Evolutionary conservation across 169 alveolate genomes (phyloP).

Genomic region (Eimeria necatrix): DNA sequence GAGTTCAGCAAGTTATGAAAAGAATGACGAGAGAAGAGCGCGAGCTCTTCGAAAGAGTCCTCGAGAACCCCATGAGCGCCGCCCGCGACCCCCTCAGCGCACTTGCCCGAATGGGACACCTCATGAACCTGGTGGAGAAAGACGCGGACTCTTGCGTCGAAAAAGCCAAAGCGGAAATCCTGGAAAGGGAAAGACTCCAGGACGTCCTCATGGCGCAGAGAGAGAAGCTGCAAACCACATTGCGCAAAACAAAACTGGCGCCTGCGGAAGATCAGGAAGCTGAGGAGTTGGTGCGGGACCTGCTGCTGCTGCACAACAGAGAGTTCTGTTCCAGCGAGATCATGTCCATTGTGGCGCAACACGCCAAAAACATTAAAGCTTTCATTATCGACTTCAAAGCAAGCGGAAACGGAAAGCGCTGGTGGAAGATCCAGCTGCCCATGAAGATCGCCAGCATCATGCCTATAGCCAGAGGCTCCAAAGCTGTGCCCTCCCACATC

Average conservation of each 20-base stretch:
- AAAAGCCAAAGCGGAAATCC: not conserved
- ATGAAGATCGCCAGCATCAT: not conserved
- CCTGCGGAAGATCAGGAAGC: not conserved
- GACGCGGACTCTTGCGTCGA: not conserved
- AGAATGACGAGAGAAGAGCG: not conserved
- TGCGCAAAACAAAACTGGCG: not conserved
- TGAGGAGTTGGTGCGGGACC: not conserved
- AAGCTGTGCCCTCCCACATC: not conserved
- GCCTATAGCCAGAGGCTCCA: not conserved
- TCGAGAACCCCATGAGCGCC: not conserved
- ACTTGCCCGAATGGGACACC: not conserved
- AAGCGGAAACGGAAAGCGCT: not conserved
- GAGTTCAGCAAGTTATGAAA: no score
- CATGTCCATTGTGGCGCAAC: not conserved
- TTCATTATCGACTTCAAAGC: not conserved
- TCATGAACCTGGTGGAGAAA: not conserved
- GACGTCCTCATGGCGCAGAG: not conserved
- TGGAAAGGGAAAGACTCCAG: constrained; percentile 3
- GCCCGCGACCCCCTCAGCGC: not conserved
- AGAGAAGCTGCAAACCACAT: not conserved
- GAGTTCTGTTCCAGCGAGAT: constrained; percentile 27
- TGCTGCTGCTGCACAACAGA: not conserved
- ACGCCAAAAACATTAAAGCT: not conserved
- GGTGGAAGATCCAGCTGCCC: constrained; percentile 44
- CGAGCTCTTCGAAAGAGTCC: not conserved